Evolutionary conservation across 164 flowering plant species (phyloP), one percentile per base, ranked within the genome.

Genomic region (Kalanchoe fedtschenkoi): DNA sequence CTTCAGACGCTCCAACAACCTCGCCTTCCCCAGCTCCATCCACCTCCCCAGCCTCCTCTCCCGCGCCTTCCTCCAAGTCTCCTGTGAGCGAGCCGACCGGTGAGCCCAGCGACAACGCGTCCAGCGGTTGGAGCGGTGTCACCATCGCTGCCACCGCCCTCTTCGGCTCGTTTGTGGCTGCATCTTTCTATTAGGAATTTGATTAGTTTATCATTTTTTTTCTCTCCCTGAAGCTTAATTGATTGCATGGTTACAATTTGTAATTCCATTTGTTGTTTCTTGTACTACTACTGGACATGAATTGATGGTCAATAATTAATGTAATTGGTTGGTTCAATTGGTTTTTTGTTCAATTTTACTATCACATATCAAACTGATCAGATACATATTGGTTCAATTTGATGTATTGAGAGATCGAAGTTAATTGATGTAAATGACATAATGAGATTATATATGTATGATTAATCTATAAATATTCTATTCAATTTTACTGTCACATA

Each of bases 21-120:
- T 24, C 56, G 26, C 56, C 56, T 51, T 51, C 56, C 32, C 32
- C 56, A 51, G 28, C 56, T 47, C 54, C 54, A 10, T 3, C 56
- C 24, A 24, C 56, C 3, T 24, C 56, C 26, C 56, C 54, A 10
- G 14, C 56, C 24, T 51, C 56, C 3, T 24, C 56, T 51, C 56
- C 56, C 10, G 54, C 54, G 0, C 56, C 56, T 24, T 26, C 16
- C 56, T 11, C 56, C 56, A 26, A 29, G 16, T 10, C 56, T 26
- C 56, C 56, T 24, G 56, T n/a, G 4, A 11, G 32, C 28, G 56
- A 24, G 32, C 32, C 56, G 1, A 29, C 55, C 2, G 55, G 24
- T 44, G 51, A 44, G 51, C 51, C 51, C 6, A 44, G 16, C 1
- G 56, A 51, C 28, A 51, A 26, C 56, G 24, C 56, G 26, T 51